Evolutionary conservation across 2,329 filamentous ascomycete genomes (phyloP), one percentile per base, ranked within the genome.

Genomic region (Chrysosporium queenslandicum): DNA sequence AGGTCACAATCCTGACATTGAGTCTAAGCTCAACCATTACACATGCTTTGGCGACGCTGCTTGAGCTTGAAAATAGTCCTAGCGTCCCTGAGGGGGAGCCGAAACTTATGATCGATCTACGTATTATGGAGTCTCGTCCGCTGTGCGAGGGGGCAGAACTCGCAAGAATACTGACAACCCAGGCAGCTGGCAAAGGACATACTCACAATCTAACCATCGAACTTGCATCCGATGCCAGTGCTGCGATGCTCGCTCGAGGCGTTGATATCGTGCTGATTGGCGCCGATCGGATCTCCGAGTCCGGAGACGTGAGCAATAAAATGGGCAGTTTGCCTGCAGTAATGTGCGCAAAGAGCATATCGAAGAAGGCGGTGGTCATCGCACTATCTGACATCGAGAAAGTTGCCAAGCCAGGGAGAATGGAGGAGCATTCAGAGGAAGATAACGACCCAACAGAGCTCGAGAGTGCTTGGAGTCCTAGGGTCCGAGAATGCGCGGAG

Each of bases 111-210:
- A 20, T 56, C 29, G 45, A 82, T 46, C 64, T 86, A 16, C 75
- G 74, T 3, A 70, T 87, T 27, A 71, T 87, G 2, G 83, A 86
- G 63, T 86, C 83, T 2, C 72, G 83, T 0, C 83, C 83, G 0
- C 70, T 81, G 0, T 85, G 76, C 57, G 82, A 87, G 65, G 83
- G 82, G 6, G 78, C 78, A 3, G 74, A 71, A 7, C 71, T 82
- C 48, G 79, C 78, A 4, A 69, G 67, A n/a, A 66, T 65, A 3
- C 54, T 78, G 57, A 61, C 66, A 52, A 45, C 58, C 56, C 34
- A 54, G 54, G 53, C 65, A 58, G 6, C 55, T 59, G 7, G 63
- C 58, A 21, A 58, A 56, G 42, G 52, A 55, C 25, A 61, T 55
- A 45, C 61, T 56, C 8, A 52, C 55, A 52, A 55, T 56, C 61